These are phyloP conservation scores for Trichophyton rubrum DNA, from an alignment of 2,329 filamentous ascomycete species.

Conservation along the genomic window DNA sequence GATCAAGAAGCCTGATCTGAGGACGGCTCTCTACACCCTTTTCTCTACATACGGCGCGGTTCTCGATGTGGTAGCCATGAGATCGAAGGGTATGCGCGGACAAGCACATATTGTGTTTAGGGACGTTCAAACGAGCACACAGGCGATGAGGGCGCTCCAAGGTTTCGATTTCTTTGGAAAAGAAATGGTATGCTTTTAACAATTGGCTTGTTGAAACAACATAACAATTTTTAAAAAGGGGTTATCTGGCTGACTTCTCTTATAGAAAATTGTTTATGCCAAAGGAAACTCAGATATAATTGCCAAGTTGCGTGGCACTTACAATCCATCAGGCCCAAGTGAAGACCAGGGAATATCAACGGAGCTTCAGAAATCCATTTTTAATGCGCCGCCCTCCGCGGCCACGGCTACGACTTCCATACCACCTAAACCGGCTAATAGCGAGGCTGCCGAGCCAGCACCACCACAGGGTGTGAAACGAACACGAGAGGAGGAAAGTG, in stretches of 20 bases:
- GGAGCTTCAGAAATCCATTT: slow-evolving; percentile 67
- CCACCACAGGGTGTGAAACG: slow-evolving; percentile 53
- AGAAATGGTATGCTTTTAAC: slow-evolving; percentile 55
- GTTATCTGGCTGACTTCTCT: not conserved
- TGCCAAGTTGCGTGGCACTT: slow-evolving; percentile 83
- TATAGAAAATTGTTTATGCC: slow-evolving; percentile 77
- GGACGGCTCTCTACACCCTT: slow-evolving; percentile 77
- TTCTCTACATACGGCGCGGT: slow-evolving; percentile 91
- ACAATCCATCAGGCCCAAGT: slow-evolving; percentile 45
- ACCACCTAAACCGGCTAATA: slow-evolving; percentile 34
- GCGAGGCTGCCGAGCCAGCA: slow-evolving; percentile 38
- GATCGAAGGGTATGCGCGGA: slow-evolving; percentile 84
- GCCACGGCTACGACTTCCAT: slow-evolving; percentile 31
- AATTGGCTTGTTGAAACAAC: not conserved
- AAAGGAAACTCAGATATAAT: slow-evolving; percentile 81
- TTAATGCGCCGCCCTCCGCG: slow-evolving; percentile 47
- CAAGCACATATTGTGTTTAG: slow-evolving; percentile 89
- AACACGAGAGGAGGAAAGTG: slow-evolving; percentile 51
- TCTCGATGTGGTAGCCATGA: slow-evolving; percentile 80
- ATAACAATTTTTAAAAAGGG: too few relatives aligned
- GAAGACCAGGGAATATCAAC: slow-evolving; percentile 52
- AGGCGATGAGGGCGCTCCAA: slow-evolving; percentile 81
- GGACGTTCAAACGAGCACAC: slow-evolving; percentile 80
- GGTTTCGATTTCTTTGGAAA: slow-evolving; percentile 75
- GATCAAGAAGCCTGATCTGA: slow-evolving; percentile 76